A percentile compares a stretch with the other conserved stretches of the same genome.
Evolutionary conservation across 768 basidiomycete genomes (phyloP).

Genomic region (Tulasnella sp.): DNA sequence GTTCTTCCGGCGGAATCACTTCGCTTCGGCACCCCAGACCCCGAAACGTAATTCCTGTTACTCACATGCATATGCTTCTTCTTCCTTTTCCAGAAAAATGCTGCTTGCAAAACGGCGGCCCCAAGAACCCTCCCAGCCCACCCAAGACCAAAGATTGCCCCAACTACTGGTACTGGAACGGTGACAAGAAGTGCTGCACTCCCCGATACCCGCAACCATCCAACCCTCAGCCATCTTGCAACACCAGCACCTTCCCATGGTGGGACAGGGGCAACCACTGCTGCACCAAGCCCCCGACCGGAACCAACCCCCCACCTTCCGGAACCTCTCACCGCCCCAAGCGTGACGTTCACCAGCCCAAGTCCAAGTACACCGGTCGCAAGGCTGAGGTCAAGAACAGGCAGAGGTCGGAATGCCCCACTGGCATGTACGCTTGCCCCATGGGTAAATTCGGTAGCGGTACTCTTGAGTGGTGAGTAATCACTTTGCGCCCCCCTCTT

Average conservation of each 20-base stretch:
- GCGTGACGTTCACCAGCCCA: background rate
- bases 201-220: constrained; percentile 8
- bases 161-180: constrained; percentile 14
- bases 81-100: background rate
- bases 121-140: background rate
- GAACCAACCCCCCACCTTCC: background rate
- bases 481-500: background rate
- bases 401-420: constrained; percentile 37
- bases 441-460: constrained; percentile 36
- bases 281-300: constrained; percentile 17
- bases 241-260: background rate
- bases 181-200: constrained; percentile 3
- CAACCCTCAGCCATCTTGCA: constrained; percentile 6
- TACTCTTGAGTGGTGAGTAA: constrained; percentile 41
- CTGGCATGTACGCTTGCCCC: constrained; percentile 50
- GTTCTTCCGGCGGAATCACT: background rate
- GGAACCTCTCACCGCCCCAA: background rate
- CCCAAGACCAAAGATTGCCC: constrained; percentile 14
- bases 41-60: background rate
- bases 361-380: background rate
- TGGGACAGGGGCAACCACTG: constrained; percentile 24
- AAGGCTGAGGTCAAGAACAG: constrained; percentile 2
- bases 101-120: constrained; percentile 7
- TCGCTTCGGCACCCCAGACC: background rate
- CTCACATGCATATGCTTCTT: background rate